phyloP scores from a whole-genome alignment of 768 basidiomycete species.

The Hypholoma fasciculare region DNA sequence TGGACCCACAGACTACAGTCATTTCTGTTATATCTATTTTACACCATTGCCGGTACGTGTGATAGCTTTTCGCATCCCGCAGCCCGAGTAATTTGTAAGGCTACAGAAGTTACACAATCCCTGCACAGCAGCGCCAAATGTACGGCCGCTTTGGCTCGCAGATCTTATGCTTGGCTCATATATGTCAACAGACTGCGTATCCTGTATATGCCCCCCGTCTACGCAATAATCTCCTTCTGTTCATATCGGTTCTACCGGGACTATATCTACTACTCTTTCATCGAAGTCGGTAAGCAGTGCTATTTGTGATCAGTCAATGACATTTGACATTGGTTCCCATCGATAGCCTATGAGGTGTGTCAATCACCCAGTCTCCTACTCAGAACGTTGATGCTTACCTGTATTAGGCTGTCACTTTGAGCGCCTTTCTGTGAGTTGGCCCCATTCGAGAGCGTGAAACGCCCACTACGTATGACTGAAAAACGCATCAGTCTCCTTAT shows the following conservation, averaged over 20 bases:
- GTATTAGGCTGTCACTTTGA: slow-evolving; percentile 71
- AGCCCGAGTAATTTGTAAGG: background rate
- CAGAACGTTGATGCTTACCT: background rate
- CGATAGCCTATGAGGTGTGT: slow-evolving; percentile 66
- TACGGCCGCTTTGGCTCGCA: slow-evolving; percentile 29
- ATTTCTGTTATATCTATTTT: slow-evolving; percentile 57
- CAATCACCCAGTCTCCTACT: slow-evolving; percentile 5
- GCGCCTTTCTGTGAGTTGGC: slow-evolving; percentile 76
- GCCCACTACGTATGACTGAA: background rate
- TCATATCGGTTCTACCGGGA: slow-evolving; percentile 82
- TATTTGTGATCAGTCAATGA: background rate
- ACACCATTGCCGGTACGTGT: slow-evolving; percentile 62
- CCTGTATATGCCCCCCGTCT: slow-evolving; percentile 82
- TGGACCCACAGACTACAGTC: slow-evolving; percentile 51
- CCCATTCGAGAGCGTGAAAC: background rate
- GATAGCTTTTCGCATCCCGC: background rate
- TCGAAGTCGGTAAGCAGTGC: slow-evolving; percentile 37
- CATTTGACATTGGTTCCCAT: slow-evolving; percentile 8
- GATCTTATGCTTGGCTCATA: background rate
- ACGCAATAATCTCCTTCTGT: slow-evolving; percentile 81
- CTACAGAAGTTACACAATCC: slow-evolving; percentile 69
- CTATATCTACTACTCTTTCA: slow-evolving; percentile 57
- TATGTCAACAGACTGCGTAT: slow-evolving; percentile 59
- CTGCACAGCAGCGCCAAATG: slow-evolving; percentile 79
- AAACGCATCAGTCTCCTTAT: slow-evolving; percentile 58